Base-by-base conservation (phyloP, 179 eudicot species). In the Spinacia oleracea region DNA sequence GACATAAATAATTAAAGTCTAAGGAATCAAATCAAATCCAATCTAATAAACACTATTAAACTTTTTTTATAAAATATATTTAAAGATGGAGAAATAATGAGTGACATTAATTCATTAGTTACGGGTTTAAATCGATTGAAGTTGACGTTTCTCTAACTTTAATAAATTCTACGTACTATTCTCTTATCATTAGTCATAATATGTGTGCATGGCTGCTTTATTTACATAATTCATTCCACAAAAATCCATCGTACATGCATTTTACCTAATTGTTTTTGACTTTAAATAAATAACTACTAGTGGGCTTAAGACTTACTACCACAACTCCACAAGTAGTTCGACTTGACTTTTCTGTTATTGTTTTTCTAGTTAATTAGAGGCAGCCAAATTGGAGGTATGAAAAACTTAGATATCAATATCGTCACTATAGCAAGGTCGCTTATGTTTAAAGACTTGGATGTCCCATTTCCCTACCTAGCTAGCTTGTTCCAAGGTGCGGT, bases 1-100 rank as follows among this genome's bases (percentile, higher is more conserved):
- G n/a, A n/a, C n/a, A n/a, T n/a, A n/a, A n/a, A 42, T 23, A 45
- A 67, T 67, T 80, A 80, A 80, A 80, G 75, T 40, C 6, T 27
- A 6, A 43, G 12, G 82, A 74, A 80, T 80, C 78, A 73, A 53
- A 80, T 80, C 78, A 66, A 66, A 80, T 75, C 79, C 45, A 55
- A 80, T 75, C 79, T 58, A 55, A 80, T 62, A 23, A 72, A 58
- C 20, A 23, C 0, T 8, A 4, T 15, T 40, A 4, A 15, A 48
- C 18, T 10, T 11, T 64, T 64, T n/a, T 21, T 29, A 20, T 70
- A 45, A 16, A 11, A 9, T 64, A 48, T 42, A 56, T 5, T 4
- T 23, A n/a, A 16, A 8, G 31, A 51, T 32, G 11, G 58, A 53
- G 50, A 9, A 9, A 45, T 45, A 21, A 50, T 50, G 55, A 53